Evolutionary conservation across 164 flowering plant species (phyloP), one percentile per base, ranked within the genome.

Genomic region (Vitis rotundifolia): DNA sequence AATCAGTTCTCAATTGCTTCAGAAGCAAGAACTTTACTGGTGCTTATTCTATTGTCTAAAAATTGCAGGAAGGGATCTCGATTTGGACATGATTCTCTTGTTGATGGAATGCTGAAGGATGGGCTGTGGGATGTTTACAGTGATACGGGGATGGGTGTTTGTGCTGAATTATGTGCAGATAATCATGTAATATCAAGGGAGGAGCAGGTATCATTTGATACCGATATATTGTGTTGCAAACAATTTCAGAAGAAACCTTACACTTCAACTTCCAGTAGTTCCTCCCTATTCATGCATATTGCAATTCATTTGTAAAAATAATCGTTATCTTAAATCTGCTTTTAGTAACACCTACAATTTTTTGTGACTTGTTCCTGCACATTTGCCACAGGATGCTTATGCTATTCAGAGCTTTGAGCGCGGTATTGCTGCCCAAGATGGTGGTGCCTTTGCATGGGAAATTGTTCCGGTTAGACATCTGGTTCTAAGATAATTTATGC

Each of bases 91-190:
- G 97, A 90, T 77, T 68, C 88, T 70, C 69, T 91, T 73, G 87
- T 92, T 70, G 97, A 92, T 80, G 97, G 97, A 61, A 90, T 92
- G 97, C 78, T 91, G 15, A 95, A 93, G 79, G 98, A 94, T 84
- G 98, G 98, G 4, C 78, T 94, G 13, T 94, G 98, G 97, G 98
- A 94, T 82, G 98, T 89, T 47, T 94, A 94, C 73, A 89, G 89
- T 75, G 94, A 94, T 75, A 83, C 61, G 83, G 97, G 89, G 49
- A 94, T 94, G 99, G 99, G 99, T 52, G 77, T 76, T 19, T 91
- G 97, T 79, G 97, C 87, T 67, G 99, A 94, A 74, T 16, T 90
- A 60, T 94, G 99, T 83, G 98, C 99, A 58, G 96, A 91, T 16
- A 68, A 79, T 28, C 83, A 86, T 75, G 47, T 67, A n/a, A 72